Evolutionary conservation across 2,329 filamentous ascomycete genomes (phyloP).

Genomic region (Fusarium redolens): DNA sequence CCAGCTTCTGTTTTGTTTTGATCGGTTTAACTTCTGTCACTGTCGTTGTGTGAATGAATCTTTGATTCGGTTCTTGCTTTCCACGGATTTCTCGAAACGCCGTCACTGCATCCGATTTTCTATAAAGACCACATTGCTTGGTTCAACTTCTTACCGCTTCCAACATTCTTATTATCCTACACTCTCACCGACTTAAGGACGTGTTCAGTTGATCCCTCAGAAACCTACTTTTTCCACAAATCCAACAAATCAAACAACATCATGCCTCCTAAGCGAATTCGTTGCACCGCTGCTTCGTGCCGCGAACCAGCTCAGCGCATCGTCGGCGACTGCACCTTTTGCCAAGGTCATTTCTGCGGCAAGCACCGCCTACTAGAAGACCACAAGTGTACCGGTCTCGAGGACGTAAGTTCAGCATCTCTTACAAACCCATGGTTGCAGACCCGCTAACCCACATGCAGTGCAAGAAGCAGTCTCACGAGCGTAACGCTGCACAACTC

Average conservation of each 20-base stretch:
- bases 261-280: conserved; percentile 80
- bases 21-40: conserved; percentile 27
- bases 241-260: conserved; percentile 36
- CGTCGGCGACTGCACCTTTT: conserved; percentile 96
- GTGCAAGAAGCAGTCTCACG: conserved; percentile 97
- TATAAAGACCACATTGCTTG: background rate
- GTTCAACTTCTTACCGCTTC: conserved; percentile 23
- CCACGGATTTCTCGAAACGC: conserved; percentile 22
- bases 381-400: conserved; percentile 91
- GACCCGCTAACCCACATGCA: conserved; percentile 46
- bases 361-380: conserved; percentile 95
- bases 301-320: conserved; percentile 89
- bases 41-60: conserved; percentile 34
- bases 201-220: conserved; percentile 1
- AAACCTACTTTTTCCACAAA: background rate
- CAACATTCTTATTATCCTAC: conserved; percentile 5
- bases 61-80: conserved; percentile 28
- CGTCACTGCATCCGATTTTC: conserved; percentile 23
- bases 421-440: background rate
- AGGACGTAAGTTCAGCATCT: conserved; percentile 73
- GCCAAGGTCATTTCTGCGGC: conserved; percentile 91
- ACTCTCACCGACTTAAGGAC: conserved; percentile 31
- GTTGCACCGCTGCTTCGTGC: conserved; percentile 92
- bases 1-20: background rate
- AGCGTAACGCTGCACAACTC: conserved; percentile 91